Conservation (phyloP, 108 stramenopile genomes). For the Skeletonema tropicum region DNA sequence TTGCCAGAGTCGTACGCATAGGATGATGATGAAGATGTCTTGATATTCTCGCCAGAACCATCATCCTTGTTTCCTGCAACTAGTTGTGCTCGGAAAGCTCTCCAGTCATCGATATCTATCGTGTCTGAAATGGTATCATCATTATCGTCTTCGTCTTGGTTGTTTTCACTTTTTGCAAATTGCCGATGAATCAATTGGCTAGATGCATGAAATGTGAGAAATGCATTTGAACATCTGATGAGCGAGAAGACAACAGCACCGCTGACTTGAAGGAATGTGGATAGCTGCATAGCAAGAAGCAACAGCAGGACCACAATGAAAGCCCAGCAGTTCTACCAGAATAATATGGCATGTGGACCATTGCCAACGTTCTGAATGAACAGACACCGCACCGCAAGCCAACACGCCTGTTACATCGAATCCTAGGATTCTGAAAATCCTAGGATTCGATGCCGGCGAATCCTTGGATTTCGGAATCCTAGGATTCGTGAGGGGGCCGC, state of each 20-base stretch:
- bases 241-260: not conserved
- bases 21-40: slow-evolving; percentile 15
- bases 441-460: too few species aligned
- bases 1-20: slow-evolving; percentile 55
- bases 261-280: too few species aligned
- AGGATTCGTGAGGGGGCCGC: too few species aligned
- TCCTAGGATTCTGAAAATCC: too few species aligned
- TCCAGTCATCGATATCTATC: slow-evolving; percentile 48
- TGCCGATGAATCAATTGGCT: not conserved
- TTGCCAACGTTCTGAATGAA: too few species aligned
- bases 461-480: too few species aligned
- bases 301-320: too few species aligned
- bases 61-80: slow-evolving; percentile 24
- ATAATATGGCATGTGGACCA: too few species aligned
- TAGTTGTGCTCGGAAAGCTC: slow-evolving; percentile 53
- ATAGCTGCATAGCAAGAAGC: too few species aligned
- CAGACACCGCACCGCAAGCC: too few species aligned
- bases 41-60: not conserved
- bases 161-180: not conserved
- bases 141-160: not conserved
- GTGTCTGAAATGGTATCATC: slow-evolving; percentile 2
- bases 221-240: not conserved
- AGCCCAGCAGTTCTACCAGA: too few species aligned
- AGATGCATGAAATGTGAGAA: not conserved
- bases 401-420: too few species aligned